These are phyloP conservation scores for Paramyrothecium roridum DNA, from an alignment of 2,329 filamentous ascomycete species.

Conservation along the genomic window DNA sequence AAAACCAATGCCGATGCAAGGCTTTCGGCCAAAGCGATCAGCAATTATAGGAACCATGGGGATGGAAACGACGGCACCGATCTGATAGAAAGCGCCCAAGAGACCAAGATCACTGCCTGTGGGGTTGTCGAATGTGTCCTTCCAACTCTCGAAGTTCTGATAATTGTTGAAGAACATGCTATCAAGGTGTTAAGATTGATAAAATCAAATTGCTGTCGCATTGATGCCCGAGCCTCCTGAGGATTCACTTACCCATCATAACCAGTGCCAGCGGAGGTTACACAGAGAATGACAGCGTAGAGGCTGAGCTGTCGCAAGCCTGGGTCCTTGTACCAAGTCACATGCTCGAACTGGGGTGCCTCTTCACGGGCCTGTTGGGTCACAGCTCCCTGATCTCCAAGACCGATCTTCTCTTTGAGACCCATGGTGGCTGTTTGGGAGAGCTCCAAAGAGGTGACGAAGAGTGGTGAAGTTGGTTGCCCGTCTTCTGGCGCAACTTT, in stretches of 20 bases:
- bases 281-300: constrained; percentile 49
- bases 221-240: not conserved
- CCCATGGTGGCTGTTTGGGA: not conserved
- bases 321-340: constrained; percentile 54
- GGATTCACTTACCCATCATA: constrained; percentile 41
- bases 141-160: constrained; percentile 54
- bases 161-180: constrained; percentile 57
- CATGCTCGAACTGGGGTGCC: constrained; percentile 49
- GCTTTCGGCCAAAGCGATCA: constrained; percentile 38
- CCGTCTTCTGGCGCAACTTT: not conserved
- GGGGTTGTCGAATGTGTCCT: constrained; percentile 40
- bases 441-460: not conserved
- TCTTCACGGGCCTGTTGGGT: constrained; percentile 31
- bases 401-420: constrained; percentile 1
- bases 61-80: constrained; percentile 44
- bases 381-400: not conserved
- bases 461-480: not conserved
- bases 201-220: not conserved
- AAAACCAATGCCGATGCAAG: constrained; percentile 40
- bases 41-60: constrained; percentile 44
- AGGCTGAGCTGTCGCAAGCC: constrained; percentile 55
- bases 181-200: not conserved
- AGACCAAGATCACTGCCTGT: constrained; percentile 43
- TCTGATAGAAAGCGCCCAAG: constrained; percentile 50
- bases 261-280: constrained; percentile 59